Evolutionary conservation across 345 rosid species (phyloP), one percentile per base, ranked within the genome.

Genomic region (Acer negundo): DNA sequence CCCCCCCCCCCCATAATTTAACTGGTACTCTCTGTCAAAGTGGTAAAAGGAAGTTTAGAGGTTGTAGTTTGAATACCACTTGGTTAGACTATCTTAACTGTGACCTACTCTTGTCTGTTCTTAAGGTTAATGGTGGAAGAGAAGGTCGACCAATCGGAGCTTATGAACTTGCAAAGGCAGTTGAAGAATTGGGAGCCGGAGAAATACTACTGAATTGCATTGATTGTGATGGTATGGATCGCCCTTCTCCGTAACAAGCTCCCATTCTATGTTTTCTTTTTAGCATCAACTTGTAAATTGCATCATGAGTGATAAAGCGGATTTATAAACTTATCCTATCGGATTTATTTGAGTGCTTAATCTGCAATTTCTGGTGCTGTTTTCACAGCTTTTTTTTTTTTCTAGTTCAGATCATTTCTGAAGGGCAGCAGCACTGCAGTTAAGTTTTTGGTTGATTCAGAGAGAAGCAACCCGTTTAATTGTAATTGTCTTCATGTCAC

Each of bases 71-170:
- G 69, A 44, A n/a, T 10, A 26, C 13, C 62, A 4, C 1, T 2
- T 26, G 23, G 69, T 31, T 56, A 13, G 53, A 76, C 69, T 59
- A 16, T 61, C 23, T 55, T 69, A 70, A 46, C 46, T 17, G 63
- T 17, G 63, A 47, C 75, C 56, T 69, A 35, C 24, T 15, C 0
- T 68, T n/a, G 22, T 84, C 35, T 51, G 24, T 62, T 79, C 8
- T 72, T 64, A 77, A 97, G 99, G 97, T 94, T 73, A 90, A 83
- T 74, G 99, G 99, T 23, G 99, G 98, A 47, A 91, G 98, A 85
- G 98, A 97, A 84, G 97, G 94, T 75, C 90, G 99, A 74, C 97
- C 94, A 61, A 90, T 94, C 75, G 97, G 98, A 84, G 99, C 99
- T 46, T 93, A 89, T 78, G 99, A 97, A 89, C 97, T 97, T 80